Evolutionary conservation across 805 yeast species (phyloP), one percentile per base, ranked within the genome.

Genomic region (Ogataea methylovora): DNA sequence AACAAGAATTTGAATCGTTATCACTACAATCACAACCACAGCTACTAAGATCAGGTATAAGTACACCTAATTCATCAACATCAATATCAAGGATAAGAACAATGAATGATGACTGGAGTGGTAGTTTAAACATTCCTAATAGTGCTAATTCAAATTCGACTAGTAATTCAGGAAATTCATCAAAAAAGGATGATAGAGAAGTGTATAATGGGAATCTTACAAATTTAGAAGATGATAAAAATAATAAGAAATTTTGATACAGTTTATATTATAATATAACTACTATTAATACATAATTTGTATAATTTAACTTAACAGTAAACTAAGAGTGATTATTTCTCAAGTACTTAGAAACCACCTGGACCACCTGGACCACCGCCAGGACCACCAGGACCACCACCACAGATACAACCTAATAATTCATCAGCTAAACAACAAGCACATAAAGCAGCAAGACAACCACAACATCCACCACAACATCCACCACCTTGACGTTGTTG

Each of bases 121-220:
- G 23, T 28, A 24, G 24, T 7, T 20, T 20, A 17, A 27, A 16
- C 22, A 9, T 7, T 20, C 9, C 22, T 20, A 20, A 20, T 7
- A 20, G 6, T 20, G 22, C 6, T 20, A 20, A 20, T 20, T 20
- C 9, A 20, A 20, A 20, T 23, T 7, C 5, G n/a, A 11, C 8
- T 9, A 9, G 9, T 20, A 20, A 20, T 20, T 7, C 6, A 20
- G 9, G 9, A 20, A 20, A 20, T 20, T 23, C n/a, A 23, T 8
- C 8, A 8, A 29, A 29, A n/a, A 29, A 53, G 17, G 47, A 49
- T 5, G 62, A 60, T 14, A 68, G 71, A 24, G 49, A 60, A 19
- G 71, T 77, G 1, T 77, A 73, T 45, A 76, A 77, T 45, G 83
- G 82, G 1, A 78, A 76, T 46, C 65, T 61, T 13, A 49, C 73